Evolutionary conservation across 257 asterid species (phyloP), one percentile per base, ranked within the genome.

Genomic region (Plantago major): DNA sequence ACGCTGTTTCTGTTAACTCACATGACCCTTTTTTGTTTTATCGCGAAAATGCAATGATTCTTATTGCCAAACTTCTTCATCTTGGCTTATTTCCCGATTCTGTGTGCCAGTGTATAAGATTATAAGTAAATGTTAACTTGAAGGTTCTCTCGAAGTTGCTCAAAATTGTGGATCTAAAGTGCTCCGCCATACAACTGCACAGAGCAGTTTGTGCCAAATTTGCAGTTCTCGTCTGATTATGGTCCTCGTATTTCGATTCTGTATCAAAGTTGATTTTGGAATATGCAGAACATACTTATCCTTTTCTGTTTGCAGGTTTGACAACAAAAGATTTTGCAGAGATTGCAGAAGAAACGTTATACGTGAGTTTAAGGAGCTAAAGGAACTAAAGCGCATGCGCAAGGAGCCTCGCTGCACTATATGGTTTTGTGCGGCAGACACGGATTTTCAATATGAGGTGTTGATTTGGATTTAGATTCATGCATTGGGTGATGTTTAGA

Each of bases 311-410:
- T 71, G 64, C 95, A 93, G 99, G 84, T 93, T 93, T 66, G 96
- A 93, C 64, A 87, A 95, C 88, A 89, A 93, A 80, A 83, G 97
- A 76, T 93, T 93, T 71, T 93, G 99, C 68, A 81, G 97, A 85
- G 99, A 93, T 72, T 93, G 99, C 86, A 74, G 97, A 76, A 89
- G 91, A 79, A 93, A 93, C 72, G 99, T 93, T 53, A 85, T 93
- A 62, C 95, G 99, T 3, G 99, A 93, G 79, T 93, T 89, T 66
- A 93, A 89, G 78, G 97, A 89, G 83, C 83, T 93, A 67, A 93
- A 89, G 82, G 99, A 93, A 67, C 82, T 93, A 60, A 89, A 87
- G 74, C 87, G 99, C 74, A 76, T 81, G 81, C 79, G 86, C 55
- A 87, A 79, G 76, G 90, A 85, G 72, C 81, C 97, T 61, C 87